Conservation (phyloP, 208 protist species). For the Wallacemonas rigidus region DNA sequence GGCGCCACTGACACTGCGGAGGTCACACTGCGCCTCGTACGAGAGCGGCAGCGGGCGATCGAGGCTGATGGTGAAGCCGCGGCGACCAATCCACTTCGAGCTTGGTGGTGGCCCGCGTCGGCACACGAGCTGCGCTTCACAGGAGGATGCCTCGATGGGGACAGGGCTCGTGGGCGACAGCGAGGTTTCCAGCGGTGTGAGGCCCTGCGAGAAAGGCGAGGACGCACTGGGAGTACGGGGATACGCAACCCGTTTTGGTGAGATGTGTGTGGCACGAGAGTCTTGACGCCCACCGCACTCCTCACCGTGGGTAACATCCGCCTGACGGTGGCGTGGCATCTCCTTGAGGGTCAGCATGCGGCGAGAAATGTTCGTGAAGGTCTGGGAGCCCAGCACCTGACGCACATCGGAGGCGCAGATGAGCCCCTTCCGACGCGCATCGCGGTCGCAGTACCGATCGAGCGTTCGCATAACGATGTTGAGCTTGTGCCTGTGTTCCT, state of each 20-base stretch:
- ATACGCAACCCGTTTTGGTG: constrained; percentile 7
- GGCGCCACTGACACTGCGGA: constrained; percentile 17
- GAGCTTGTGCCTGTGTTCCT: background rate
- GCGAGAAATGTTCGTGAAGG: constrained; percentile 11
- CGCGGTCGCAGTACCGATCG: constrained; percentile 9
- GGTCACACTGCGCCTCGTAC: constrained; percentile 38
- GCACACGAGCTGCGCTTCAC: background rate
- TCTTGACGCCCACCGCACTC: background rate
- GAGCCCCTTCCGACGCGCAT: background rate
- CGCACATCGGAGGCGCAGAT: background rate
- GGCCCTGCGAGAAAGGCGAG: background rate
- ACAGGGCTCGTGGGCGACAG: background rate
- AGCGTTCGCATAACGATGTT: constrained; percentile 13
- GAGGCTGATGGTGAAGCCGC: constrained; percentile 8
- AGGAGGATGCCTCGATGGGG: background rate
- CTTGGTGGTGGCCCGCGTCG: too few species aligned
- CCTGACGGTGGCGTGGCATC: constrained; percentile 16
- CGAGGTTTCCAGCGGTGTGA: constrained; percentile 1
- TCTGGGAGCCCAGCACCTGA: constrained; percentile 2
- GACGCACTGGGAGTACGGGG: background rate
- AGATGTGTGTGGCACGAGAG: background rate
- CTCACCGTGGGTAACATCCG: background rate
- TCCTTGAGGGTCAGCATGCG: constrained; percentile 8
- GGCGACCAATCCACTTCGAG: constrained; percentile 8
- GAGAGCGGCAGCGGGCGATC: constrained; percentile 37